Evolutionary conservation across 1,139 yeast species (phyloP), one percentile per base, ranked within the genome.

Genomic region (Scheffersomyces segobiensis): DNA sequence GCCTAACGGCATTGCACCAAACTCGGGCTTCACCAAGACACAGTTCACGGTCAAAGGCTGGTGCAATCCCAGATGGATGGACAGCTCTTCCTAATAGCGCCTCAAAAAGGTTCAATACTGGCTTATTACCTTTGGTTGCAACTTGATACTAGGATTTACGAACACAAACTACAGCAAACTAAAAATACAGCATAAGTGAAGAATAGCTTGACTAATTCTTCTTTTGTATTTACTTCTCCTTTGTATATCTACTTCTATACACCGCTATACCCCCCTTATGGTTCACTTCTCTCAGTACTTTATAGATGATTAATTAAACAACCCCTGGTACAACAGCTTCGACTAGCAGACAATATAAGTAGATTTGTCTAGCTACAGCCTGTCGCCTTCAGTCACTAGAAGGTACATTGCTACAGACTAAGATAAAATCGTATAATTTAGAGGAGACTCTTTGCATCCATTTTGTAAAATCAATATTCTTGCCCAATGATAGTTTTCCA

Each of bases 1-100:
- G 55, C 67, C 64, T 20, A 78, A 79, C 62, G 78, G 80, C 7
- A 55, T 64, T 51, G 74, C 79, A 22, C 83, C 83, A 5, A 76
- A 71, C 53, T 71, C 79, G 18, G 82, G 83, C 5, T 67, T 76
- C 17, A 72, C 81, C 8, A 70, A 65, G 52, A 67, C 76, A 49
- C 88, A 84, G 63, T 84, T 77, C 63, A 84, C 87, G 8, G 80
- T 80, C 18, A 82, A 79, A 62, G 87, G 87, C 5, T 84, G 87
- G 87, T 74, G 79, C 60, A 79, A 82, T 63, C 68, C 76, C 59
- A 69, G 86, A 59, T 84, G 87, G 87, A 55, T 73, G 19, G 50
- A 48, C 50, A 19, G 50, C 26, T 20, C 42, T 17, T 32, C 42
- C 17, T 32, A 32, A 32, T 7, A 12, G 17, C 42, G 12, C 2